Base-by-base conservation (phyloP, 176 grass and related monocot genomes). In the Hsuehochloa calcarea region DNA sequence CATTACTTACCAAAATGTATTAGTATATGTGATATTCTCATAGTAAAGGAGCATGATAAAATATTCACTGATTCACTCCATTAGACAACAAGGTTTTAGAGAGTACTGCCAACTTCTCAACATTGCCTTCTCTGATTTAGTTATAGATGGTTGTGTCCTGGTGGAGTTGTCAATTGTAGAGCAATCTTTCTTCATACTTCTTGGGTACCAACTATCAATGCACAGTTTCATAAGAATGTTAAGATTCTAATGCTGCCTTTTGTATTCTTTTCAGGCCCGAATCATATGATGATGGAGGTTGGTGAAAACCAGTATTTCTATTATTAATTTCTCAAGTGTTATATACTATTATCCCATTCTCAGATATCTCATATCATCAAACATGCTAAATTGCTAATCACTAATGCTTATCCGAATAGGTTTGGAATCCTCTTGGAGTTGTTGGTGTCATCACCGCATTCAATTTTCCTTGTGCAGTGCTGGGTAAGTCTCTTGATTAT, bases 271-370 rank as follows among this genome's bases (percentile, higher is more conserved):
- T 11, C 96, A 98, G 96, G 96, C 31, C 96, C 93, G 7, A 95
- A 98, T 85, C 96, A 98, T 89, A 96, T 96, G 91, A 98, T 98
- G 96, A 93, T 98, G 96, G 96, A 98, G 91, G 93, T 97, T 47
- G 34, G 85, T 65, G 82, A 4, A 75, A 55, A 14, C 17, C 60
- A 80, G 22, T 65, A 46, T 34, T 44, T 62, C 39, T 39, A 52
- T 15, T 14, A 54, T 10, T 67, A 66, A 8, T 60, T 49, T 83
- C n/a, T 63, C 41, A 49, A 62, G 14, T 85, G 10, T 31, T 67
- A 44, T 49, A 35, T 56, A 11, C 22, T 15, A 3, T 14, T 2
- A 59, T 41, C 43, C 37, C 12, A 65, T 82, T 73, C 29, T 80
- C 61, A 45, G 17, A 66, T 86, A 86, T 34, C 51, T 45, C 46